Evolutionary conservation across 768 basidiomycete genomes (phyloP), one percentile per base, ranked within the genome.

Genomic region (Fomitopsis pulvina): DNA sequence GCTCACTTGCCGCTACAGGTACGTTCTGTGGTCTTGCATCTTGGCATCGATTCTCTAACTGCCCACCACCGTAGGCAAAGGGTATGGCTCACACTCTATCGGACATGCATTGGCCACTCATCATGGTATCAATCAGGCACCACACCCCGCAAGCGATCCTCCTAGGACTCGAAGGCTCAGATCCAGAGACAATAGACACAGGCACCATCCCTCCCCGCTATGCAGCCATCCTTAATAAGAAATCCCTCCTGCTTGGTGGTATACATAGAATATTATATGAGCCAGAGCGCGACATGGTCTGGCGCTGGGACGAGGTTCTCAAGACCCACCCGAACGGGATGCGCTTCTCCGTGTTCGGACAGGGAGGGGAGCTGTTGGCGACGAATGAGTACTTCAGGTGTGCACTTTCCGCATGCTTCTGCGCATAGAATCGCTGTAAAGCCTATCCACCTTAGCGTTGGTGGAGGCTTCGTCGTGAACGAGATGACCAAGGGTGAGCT

Each of bases 391-490:
- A 95, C 60, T 96, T 90, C 63, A 91, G 81, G 77, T 75, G 57
- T 43, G 20, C 4, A 12, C 7, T 2, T 20, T 18, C n/a, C 3
- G 29, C 3, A 32, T n/a, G 28, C n/a, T 10, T 6, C 7, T n/a
- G 37, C 29, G 18, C 8, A 30, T 12, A 30, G 10, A n/a, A 10
- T 12, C 41, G 14, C 2, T n/a, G n/a, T 20, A 25, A 41, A 20
- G 3, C 4, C 37, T 39, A 24, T 41, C 14, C 45, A n/a, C n/a
- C n/a, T n/a, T n/a, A 81, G 87, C 48, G 92, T 96, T 43, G 92
- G 92, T 2, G 92, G 92, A 39, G 92, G 92, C 2, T 96, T 95
- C 62, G 92, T 95, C 2, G 92, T 96, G 22, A 96, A 96, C 59
- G 89, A 93, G 34, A 88, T 92, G 64, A 96, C 92, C 1, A 86